Percentiles rank a stretch among this genome's conserved stretches.
phyloP scores from a whole-genome alignment of 1,139 yeast genomes.

The Scheffersomyces parashehatae region DNA sequence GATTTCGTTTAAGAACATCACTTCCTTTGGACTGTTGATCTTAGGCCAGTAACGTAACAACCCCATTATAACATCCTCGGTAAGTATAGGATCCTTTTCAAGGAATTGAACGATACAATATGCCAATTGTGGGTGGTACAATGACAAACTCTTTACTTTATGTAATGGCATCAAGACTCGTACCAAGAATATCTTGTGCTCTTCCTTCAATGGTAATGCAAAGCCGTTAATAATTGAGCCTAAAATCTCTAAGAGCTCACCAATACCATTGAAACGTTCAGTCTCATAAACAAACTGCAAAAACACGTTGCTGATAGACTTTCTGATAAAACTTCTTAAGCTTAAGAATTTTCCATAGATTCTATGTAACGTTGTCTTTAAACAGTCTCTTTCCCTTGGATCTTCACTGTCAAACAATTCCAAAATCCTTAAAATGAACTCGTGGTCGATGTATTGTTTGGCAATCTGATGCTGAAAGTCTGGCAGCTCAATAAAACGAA shows the following conservation, averaged over 20 bases:
- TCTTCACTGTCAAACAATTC: slow-evolving; percentile 96
- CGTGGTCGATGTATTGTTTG: slow-evolving; percentile 90
- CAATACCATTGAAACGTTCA: slow-evolving; percentile 93
- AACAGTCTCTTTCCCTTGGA: slow-evolving; percentile 91
- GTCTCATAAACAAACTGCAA: slow-evolving; percentile 94
- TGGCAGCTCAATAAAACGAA: slow-evolving; percentile 90
- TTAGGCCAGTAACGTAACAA: slow-evolving; percentile 96
- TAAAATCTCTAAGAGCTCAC: slow-evolving; percentile 88
- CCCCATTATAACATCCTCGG: slow-evolving; percentile 95
- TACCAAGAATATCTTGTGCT: slow-evolving; percentile 87
- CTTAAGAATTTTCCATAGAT: slow-evolving; percentile 94
- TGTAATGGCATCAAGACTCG: slow-evolving; percentile 92
- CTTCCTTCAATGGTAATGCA: slow-evolving; percentile 95
- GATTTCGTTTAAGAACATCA: slow-evolving; percentile 91
- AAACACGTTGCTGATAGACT: slow-evolving; percentile 88
- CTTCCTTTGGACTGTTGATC: slow-evolving; percentile 91
- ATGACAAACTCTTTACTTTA: slow-evolving; percentile 81
- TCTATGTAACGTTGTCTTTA: slow-evolving; percentile 92
- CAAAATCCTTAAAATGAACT: slow-evolving; percentile 74
- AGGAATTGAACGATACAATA: slow-evolving; percentile 95
- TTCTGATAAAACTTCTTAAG: slow-evolving; percentile 86
- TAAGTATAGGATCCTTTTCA: slow-evolving; percentile 87
- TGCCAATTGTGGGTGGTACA: slow-evolving; percentile 95
- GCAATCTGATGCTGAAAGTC: slow-evolving; percentile 94
- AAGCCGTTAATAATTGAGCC: slow-evolving; percentile 98